These are phyloP conservation scores for Neobulgaria alba DNA, from an alignment of 2,329 filamentous ascomycete genomes.

Conservation along the genomic window DNA sequence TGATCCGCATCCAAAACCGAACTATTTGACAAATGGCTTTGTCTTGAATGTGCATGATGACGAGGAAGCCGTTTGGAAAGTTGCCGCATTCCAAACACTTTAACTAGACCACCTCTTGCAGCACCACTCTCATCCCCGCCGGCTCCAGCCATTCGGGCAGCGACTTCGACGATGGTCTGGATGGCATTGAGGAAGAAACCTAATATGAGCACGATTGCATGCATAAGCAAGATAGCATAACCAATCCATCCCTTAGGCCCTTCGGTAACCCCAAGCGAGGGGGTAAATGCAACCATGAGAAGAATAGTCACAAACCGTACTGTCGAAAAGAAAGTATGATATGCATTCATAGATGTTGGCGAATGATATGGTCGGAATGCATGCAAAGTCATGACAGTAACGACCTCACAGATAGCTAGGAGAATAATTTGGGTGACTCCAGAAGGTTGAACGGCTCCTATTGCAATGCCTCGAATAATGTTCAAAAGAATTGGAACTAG, in stretches of 20 bases:
- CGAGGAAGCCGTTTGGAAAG: conserved; percentile 64
- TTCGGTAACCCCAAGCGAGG: conserved; percentile 69
- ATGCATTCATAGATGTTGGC: conserved; percentile 94
- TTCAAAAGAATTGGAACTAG: conserved; percentile 79
- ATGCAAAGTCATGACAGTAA: conserved; percentile 77
- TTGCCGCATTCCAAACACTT: conserved; percentile 87
- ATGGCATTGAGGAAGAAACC: conserved; percentile 90
- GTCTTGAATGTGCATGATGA: conserved; percentile 56
- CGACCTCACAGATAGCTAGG: conserved; percentile 88
- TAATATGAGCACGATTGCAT: conserved; percentile 76
- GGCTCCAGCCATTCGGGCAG: conserved; percentile 72
- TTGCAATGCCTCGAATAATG: conserved; percentile 77
- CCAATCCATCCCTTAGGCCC: conserved; percentile 88
- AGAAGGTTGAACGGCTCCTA: conserved; percentile 86
- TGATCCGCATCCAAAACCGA: conserved; percentile 69
- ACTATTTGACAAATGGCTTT: conserved; percentile 74
- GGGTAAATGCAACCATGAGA: conserved; percentile 75
- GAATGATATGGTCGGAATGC: conserved; percentile 86
- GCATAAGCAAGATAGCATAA: conserved; percentile 80
- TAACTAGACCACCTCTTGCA: conserved; percentile 73
- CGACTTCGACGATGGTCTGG: conserved; percentile 83
- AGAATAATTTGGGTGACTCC: conserved; percentile 90
- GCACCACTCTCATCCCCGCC: conserved; percentile 67
- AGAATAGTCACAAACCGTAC: conserved; percentile 69
- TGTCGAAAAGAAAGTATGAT: conserved; percentile 76